Evolutionary conservation across 768 basidiomycete species (phyloP).

Genomic region (Podaxis carcinomalis): DNA sequence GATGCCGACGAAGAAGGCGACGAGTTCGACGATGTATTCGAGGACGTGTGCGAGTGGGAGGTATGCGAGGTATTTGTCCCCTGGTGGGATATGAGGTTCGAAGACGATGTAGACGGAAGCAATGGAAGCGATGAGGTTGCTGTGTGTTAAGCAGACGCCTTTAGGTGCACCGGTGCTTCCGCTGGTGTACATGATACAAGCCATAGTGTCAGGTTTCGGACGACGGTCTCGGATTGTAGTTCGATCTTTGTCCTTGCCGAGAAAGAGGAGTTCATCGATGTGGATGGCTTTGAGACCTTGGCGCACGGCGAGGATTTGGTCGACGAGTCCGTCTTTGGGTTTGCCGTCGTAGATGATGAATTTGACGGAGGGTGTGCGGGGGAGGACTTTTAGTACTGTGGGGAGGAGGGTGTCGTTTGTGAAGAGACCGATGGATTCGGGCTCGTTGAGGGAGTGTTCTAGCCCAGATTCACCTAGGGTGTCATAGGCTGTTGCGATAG

Average conservation of each 20-base stretch:
- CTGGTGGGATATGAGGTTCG: constrained; percentile 43
- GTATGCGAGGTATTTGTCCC: constrained; percentile 72
- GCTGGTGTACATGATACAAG: constrained; percentile 56
- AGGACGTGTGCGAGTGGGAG: constrained; percentile 86
- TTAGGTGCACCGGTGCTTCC: constrained; percentile 86
- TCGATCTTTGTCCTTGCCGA: constrained; percentile 41
- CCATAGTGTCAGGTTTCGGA: constrained; percentile 28
- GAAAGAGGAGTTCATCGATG: constrained; percentile 59
- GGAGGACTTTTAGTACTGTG: constrained; percentile 60
- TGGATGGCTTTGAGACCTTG: constrained; percentile 49
- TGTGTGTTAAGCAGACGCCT: constrained; percentile 79
- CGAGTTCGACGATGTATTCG: constrained; percentile 83
- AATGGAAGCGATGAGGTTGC: constrained; percentile 72
- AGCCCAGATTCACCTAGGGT: constrained; percentile 81
- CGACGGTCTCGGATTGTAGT: constrained; percentile 31
- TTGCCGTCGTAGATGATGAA: constrained; percentile 77
- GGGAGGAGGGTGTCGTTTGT: constrained; percentile 81
- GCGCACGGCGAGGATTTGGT: constrained; percentile 44
- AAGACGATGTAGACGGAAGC: constrained; percentile 65
- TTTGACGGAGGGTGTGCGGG: constrained; percentile 64
- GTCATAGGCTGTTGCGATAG: constrained; percentile 87
- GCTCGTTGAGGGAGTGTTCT: constrained; percentile 73
- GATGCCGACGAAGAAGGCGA: constrained; percentile 63
- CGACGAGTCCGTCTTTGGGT: constrained; percentile 40
- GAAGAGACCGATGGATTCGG: constrained; percentile 71